Base-by-base conservation (phyloP, 208 protist species). In the Tetramitus jugosus region DNA sequence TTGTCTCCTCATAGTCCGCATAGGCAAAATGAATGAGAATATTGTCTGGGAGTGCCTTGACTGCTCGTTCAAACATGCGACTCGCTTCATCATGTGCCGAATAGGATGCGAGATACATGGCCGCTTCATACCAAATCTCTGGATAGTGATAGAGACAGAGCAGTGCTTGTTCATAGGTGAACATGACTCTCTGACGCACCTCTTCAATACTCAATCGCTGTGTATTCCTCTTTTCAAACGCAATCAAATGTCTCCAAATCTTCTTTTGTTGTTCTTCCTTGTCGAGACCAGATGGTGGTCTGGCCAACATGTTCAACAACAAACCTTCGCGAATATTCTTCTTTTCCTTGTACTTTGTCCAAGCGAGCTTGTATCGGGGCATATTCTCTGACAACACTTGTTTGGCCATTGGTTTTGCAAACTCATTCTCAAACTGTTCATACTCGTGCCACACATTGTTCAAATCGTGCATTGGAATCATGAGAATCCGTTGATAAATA, bases 261-360 rank as follows among this genome's bases (percentile, higher is more conserved):
- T 53, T 39, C 37, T 74, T 74, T 74, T 74, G 67, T 39, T 20
- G 2, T 37, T 37, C 3, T 74, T 74, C 67, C 23, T 74, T 74
- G 3, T 53, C n/a, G 23, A 3, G 3, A 29, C 37, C 37, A 23
- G 3, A 39, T 53, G 67, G 42, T 26, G 67, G 67, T 53, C n/a
- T 74, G 4, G 67, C 39, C 23, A 74, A 35, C 67, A 74, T 74
- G 26, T 74, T 74, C 17, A 74, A 39, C 17, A 74, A 35, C 8
- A 74, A 53, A 33, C 67, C 67, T 74, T 74, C 67, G 33, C 67
- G 46, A 17, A 74, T 39, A 37, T 53, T 74, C 26, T 74, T 74
- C 42, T 74, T 74, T 74, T 74, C 67, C n/a, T 52, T 74, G 6
- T 53, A 74, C 42, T 74, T 74, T 2, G 13, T 53, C 0, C 29